Evolutionary conservation across 2,329 filamentous ascomycete genomes (phyloP), one percentile per base, ranked within the genome.

Genomic region (Alternaria alternata): DNA sequence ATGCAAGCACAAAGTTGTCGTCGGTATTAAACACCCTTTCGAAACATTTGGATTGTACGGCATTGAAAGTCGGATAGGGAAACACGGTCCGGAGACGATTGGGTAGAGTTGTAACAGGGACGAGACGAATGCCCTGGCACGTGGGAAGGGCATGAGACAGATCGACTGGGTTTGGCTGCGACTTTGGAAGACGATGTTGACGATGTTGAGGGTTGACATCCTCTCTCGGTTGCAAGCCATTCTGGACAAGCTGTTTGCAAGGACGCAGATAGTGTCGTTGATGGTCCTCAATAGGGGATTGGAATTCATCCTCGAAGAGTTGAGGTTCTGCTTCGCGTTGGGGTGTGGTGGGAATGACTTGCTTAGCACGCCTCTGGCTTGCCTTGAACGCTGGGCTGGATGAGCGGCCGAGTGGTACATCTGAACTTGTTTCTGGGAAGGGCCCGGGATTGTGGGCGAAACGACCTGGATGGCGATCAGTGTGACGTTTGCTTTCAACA

Each of bases 21-120:
- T 89, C 86, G 0, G 86, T 87, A 6, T 83, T 80, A 73, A 91
- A 94, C 0, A 91, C 83, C 0, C 83, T 75, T 0, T 84, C 74
- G 67, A 94, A 95, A 69, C 90, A 93, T 72, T 89, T 92, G 0
- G 92, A 95, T 71, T 96, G 92, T 0, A 94, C 85, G 7, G 89
- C 91, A 73, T 96, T 96, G 80, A 96, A 93, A 0, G 90, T 77
- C 1, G 88, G 85, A 65, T 91, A 95, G 0, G 88, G 85, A 68
- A 95, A 96, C 0, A 94, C 75, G 1, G 86, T 79, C 22, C 88
- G 86, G 65, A 93, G 87, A 38, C 85, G 86, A 77, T 94, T 89
- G 2, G 92, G 89, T 1, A 95, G 80, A 11, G 85, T 82, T 59
- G 85, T 81, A 1, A 85, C 82, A 14, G 87, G 83, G 16, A 91